Evolutionary conservation across 257 asterid genomes (phyloP), one percentile per base, ranked within the genome.

Genomic region (Thymus mandschuricus): DNA sequence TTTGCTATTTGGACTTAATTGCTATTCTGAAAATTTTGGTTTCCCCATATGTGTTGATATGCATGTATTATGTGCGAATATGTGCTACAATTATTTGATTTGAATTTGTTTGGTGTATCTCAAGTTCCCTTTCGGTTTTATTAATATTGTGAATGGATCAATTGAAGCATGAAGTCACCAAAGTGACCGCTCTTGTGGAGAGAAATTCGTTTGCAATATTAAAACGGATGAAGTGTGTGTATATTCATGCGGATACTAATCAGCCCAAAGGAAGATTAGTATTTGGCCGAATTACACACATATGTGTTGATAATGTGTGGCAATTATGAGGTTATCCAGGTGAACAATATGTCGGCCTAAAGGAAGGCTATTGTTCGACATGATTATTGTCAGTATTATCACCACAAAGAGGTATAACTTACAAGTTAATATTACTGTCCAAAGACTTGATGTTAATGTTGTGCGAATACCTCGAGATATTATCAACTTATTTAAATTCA

Each of bases 101-200:
- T 56, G 3, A 28, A 56, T 56, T 56, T 6, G 40, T 56, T 56
- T 56, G 62, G 15, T 56, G 13, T 40, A 56, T 56, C 55, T 56
- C 38, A 56, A 1, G 40, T 56, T 28, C 15, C 62, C 2, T 6
- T 6, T 56, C 3, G 5, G 4, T 29, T 56, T 35, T 56, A 27
- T 10, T 56, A 29, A 8, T 56, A 56, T 56, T 28, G 5, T 0
- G 29, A 30, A 10, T 56, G 40, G 9, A 29, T 29, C 8, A 5
- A 56, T 56, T 56, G 62, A 56, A 56, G 9, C 40, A 43, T 6
- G 62, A 56, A 6, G 40, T 56, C 62, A 34, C 62, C 62, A 56
- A 9, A 56, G 62, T 28, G 62, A 56, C 62, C 40, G 9, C 62
- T 56, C 62, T 43, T 56, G 38, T 29, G 62, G 10, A 56, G 13